Base-by-base conservation (phyloP, 768 basidiomycete genomes). In the Cystobasidium onofrii region DNA sequence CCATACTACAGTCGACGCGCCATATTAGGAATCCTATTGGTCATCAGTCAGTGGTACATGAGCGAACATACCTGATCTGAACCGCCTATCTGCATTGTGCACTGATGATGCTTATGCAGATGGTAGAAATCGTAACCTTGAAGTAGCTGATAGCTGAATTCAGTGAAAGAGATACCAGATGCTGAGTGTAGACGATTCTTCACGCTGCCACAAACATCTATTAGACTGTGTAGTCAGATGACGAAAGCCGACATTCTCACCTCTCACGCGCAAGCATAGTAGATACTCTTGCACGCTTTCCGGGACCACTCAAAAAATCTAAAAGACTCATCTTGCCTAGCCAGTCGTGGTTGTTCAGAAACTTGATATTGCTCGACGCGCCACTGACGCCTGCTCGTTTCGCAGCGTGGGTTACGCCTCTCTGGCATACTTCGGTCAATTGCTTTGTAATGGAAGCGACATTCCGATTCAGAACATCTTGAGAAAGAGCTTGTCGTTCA, bases 141-240 rank as follows among this genome's bases (percentile, higher is more conserved):
- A 31, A 99, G 85, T 27, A 99, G 87, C 79, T 99, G 96, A 81
- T 99, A 99, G 1, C 91, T 88, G 82, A 99, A 98, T 80, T 99
- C 96, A 23, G 94, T 92, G 83, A 95, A 99, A n/a, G 94, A 96
- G 75, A 98, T 88, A 55, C 95, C 95, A 34, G 78, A 75, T 25
- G 77, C 41, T 20, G 90, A 87, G 6, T 84, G 83, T 67, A 97
- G 84, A 31, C 95, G 89, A 33, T 87, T 86, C 74, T 88, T 88
- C 43, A 96, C 93, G 77, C 94, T 96, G 67, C 75, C 18, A 25
- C 1, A 25, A 9, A 20, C 18, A 1, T 1, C 64, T 15, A 44
- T 23, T 72, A 44, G 64, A 54, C 33, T 25, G 29, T 69, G 27
- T 18, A 52, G 9, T 4, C 23, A 23, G 72, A 44, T 31, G 50